A percentile compares a stretch with the other conserved stretches of the same genome.
These are phyloP conservation scores for Ceratocystis ficicola DNA, from an alignment of 2,329 filamentous ascomycete species.

Conservation along the genomic window DNA sequence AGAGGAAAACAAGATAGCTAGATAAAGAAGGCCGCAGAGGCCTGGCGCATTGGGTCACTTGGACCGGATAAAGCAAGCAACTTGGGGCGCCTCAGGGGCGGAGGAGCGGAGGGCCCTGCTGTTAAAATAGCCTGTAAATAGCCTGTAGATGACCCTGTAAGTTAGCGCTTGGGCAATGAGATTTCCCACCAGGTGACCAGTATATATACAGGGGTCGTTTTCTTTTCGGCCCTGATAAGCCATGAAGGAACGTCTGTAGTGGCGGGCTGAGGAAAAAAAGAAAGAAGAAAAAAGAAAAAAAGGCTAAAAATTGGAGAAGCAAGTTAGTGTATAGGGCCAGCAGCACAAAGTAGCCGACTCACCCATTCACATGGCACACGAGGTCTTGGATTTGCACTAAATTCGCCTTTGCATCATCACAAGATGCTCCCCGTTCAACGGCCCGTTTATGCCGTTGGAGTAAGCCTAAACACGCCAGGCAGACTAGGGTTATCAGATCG, in stretches of 20 bases:
- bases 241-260: neutral
- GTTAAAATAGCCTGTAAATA: too few relatives aligned
- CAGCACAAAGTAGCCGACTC: neutral
- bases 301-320: neutral
- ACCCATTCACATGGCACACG: too few relatives aligned
- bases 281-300: neutral
- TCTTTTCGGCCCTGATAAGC: constrained; percentile 3
- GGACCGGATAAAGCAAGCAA: neutral
- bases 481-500: neutral
- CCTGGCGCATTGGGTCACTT: neutral
- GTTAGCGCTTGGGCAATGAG: constrained; percentile 7
- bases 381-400: too few relatives aligned
- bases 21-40: neutral
- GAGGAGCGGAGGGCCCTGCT: too few relatives aligned
- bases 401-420: neutral
- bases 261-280: neutral
- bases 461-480: neutral
- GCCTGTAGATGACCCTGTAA: neutral
- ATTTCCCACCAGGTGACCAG: constrained; percentile 14
- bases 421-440: neutral
- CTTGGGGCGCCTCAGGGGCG: neutral
- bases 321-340: neutral
- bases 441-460: neutral
- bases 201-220: neutral
- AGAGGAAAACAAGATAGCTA: neutral